Evolutionary conservation across 2,329 filamentous ascomycete genomes (phyloP).

Genomic region (Sporothrix sp.): DNA sequence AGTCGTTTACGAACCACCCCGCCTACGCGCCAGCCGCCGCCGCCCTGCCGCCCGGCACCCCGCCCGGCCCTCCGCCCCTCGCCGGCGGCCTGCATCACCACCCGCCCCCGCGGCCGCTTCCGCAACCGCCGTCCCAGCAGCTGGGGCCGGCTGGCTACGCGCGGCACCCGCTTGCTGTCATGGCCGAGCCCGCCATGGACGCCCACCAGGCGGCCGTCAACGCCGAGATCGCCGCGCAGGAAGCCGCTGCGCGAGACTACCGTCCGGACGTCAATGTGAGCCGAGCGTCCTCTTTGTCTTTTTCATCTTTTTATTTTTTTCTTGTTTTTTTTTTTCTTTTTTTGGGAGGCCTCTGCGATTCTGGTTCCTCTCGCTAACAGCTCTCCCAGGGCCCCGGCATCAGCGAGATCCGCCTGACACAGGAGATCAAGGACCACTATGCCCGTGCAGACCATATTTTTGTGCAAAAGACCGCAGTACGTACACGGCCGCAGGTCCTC

Average conservation of each 20-base stretch:
- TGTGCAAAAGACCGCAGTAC: slow-evolving; percentile 76
- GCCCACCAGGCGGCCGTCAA: slow-evolving; percentile 15
- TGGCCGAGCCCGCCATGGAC: slow-evolving; percentile 4
- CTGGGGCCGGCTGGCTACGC: slow-evolving; percentile 2
- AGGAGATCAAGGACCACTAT: slow-evolving; percentile 74
- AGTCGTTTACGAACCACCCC: background rate
- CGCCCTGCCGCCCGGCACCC: no score
- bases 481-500: no score
- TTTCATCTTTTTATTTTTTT: background rate
- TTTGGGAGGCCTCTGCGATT: background rate
- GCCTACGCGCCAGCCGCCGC: background rate
- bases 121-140: slow-evolving; percentile 1
- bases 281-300: no score
- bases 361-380: slow-evolving; percentile 13
- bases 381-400: slow-evolving; percentile 66
- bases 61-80: no score
- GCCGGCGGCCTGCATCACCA: background rate
- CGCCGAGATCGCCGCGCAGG: slow-evolving; percentile 46
- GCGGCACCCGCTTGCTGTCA: background rate
- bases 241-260: slow-evolving; percentile 50
- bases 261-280: slow-evolving; percentile 47
- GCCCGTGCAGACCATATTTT: slow-evolving; percentile 78
- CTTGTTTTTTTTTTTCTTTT: background rate
- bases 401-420: slow-evolving; percentile 65
- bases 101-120: background rate